phyloP scores from a whole-genome alignment of 257 asterid species.

The Fraxinus pennsylvanica region DNA sequence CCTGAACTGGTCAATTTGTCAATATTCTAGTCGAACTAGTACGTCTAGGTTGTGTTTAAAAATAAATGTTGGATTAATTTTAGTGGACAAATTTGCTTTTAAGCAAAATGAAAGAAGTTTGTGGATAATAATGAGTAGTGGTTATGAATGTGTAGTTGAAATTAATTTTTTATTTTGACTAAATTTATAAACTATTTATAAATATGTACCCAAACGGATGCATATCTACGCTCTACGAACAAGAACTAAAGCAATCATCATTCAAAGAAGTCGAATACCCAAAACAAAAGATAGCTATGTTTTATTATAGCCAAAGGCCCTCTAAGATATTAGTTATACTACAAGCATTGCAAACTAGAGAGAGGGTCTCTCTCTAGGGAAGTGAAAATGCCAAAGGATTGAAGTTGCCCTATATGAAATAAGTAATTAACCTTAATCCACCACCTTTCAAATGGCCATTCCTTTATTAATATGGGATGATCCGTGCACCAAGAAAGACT shows the following conservation, averaged over 20 bases:
- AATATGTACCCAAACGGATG: too few species aligned
- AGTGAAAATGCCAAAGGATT: constrained; percentile 21
- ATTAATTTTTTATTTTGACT: too few species aligned
- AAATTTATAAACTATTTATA: too few species aligned
- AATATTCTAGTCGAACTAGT: too few species aligned
- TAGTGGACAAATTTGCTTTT: too few species aligned
- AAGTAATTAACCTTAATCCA: background rate
- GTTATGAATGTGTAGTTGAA: too few species aligned
- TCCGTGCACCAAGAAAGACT: background rate
- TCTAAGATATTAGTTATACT: background rate
- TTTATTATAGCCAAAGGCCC: background rate
- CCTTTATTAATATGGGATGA: background rate
- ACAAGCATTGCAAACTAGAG: background rate
- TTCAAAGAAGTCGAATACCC: background rate
- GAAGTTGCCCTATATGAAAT: constrained; percentile 17
- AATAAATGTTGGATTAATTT: too few species aligned
- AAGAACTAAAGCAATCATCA: background rate
- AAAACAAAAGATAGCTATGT: background rate
- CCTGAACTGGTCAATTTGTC: too few species aligned
- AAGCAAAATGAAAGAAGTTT: too few species aligned
- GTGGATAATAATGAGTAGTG: too few species aligned
- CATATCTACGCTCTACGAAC: background rate
- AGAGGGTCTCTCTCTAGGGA: background rate
- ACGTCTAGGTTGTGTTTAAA: too few species aligned
- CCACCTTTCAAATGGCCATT: constrained; percentile 11